Base-by-base conservation (phyloP, 2,329 filamentous ascomycete species). In the Cordyceps javanica region DNA sequence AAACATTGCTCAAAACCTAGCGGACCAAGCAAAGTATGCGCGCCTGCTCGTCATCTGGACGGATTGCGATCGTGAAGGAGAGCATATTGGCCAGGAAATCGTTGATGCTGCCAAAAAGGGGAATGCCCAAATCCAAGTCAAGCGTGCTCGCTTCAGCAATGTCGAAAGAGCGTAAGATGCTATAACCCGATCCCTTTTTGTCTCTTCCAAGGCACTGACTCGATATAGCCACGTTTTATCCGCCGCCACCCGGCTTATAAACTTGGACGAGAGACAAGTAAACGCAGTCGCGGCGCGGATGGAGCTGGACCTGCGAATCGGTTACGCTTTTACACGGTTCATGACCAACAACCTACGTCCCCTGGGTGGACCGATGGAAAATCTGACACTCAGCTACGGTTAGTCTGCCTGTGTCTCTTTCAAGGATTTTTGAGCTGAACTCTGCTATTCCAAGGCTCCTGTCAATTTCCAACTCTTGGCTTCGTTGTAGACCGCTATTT, bases 401-500 rank as follows among this genome's bases (percentile, higher is more conserved):
- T 75, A 62, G 41, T 14, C 7, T 30, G 28, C 8, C 7, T 34
- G 2, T n/a, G 3, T 10, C 14, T 14, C 25, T 11, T 11, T 45
- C 19, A 9, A 14, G n/a, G 7, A 6, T 16, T 16, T 11, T 44
- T 16, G 21, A 23, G 42, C 61, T 67, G 6, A 63, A 52, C 16
- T 5, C 13, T 21, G 41, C 90, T 28, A 8, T 32, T 13, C 14
- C 90, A 83, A 14, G 57, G 57, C 16, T 96, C 92, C 4, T 99
- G 94, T 64, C 94, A 99, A 70, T 99, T 99, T 66, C 94, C 94
- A 1, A 97, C 94, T 0, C 79, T 99, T 5, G 94, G 94, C 0
- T 99, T 99, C 63, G 93, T 99, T 1, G 94, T 99, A 7, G 94
- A 99, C 71, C 85, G 93, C 49, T 99, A 97, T 70, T 90, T 96